Base-by-base conservation (phyloP, 2,329 filamentous ascomycete species). In the Xylariaceae sp. region DNA sequence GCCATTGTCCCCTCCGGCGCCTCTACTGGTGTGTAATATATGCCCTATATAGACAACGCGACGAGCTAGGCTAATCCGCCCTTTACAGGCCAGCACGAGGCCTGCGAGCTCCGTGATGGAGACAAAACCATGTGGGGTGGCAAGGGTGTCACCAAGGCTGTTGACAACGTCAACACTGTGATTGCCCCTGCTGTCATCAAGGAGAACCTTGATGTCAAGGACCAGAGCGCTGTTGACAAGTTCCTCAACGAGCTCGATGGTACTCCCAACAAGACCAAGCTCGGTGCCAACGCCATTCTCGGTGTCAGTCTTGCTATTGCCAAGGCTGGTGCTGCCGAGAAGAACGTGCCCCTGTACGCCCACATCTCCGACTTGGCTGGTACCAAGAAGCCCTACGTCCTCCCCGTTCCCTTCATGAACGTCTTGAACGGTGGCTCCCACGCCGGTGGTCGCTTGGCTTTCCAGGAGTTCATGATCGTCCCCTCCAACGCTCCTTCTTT, bases 391-490 rank as follows among this genome's bases (percentile, higher is more conserved):
- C 89, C 90, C 73, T 94, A 90, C 71, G 90, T 94, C 68, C 87
- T 95, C 44, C 90, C 90, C 64, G 90, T 94, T 68, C 90, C 90
- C 71, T 95, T 95, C 86, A 90, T 91, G 88, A 95, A 95, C 80
- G 90, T 95, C 74, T 83, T 95, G 68, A 95, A 95, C 78, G 90
- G 90, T 70, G 82, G 94, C 69, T 97, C 93, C 73, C 94, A 99
- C 83, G 94, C 94, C 68, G 94, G 94, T 85, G 94, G 94, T 73
- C 90, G 92, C 75, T 86, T 95, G 70, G 90, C 90, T 68, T 95
- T 95, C 86, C 91, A 95, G 80, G 91, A 95, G 80, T 95, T 95
- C 84, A 95, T 95, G 91, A 93, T 95, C 70, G 90, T 93, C 60
- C 90, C 90, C 66, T 87, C 85, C 82, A 82, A 86, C 65, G 94